These are phyloP conservation scores for Tuber umbilicatum DNA, from an alignment of 495 filamentous ascomycete genomes.

Conservation along the genomic window DNA sequence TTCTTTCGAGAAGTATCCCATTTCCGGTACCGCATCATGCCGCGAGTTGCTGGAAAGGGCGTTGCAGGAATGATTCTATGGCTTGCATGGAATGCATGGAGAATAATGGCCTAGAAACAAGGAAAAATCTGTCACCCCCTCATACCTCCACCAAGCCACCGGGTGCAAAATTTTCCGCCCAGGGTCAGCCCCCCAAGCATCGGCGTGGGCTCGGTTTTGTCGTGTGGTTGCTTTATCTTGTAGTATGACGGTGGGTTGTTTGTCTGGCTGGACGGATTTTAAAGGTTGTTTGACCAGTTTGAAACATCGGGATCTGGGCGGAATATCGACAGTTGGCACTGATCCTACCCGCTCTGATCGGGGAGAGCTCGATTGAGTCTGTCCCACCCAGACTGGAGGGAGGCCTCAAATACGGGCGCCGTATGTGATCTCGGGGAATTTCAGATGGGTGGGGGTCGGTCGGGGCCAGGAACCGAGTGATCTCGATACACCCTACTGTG, in stretches of 20 bases:
- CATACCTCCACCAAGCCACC: not conserved
- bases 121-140: not conserved
- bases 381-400: not conserved
- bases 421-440: not conserved
- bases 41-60: not conserved
- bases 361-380: not conserved
- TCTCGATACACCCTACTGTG: not conserved
- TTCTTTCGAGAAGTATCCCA: too few species aligned
- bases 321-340: not conserved
- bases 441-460: not conserved
- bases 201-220: not conserved
- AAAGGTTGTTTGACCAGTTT: not conserved
- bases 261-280: not conserved
- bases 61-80: not conserved
- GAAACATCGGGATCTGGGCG: not conserved
- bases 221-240: not conserved
- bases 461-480: not conserved
- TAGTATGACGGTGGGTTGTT: not conserved
- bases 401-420: not conserved
- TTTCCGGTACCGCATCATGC: not conserved
- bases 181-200: not conserved
- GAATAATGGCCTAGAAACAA: not conserved
- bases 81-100: not conserved
- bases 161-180: not conserved
- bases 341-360: not conserved